phyloP scores from a whole-genome alignment of 2,329 filamentous ascomycete genomes.

The Exophiala alcalophila region DNA sequence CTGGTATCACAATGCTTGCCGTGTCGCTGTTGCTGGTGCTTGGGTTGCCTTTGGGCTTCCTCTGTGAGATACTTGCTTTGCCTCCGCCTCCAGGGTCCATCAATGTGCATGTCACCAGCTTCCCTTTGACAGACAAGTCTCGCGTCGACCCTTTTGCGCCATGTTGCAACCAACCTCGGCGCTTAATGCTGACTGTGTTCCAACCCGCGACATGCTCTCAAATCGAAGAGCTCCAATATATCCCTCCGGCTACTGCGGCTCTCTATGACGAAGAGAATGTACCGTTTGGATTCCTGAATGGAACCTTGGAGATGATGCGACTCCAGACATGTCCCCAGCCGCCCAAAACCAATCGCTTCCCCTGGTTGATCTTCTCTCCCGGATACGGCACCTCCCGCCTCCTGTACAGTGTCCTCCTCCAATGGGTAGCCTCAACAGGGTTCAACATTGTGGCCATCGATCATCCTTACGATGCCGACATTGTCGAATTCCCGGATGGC shows the following conservation, averaged over 20 bases:
- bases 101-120: constrained; percentile 11
- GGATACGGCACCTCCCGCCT: constrained; percentile 33
- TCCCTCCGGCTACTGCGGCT: constrained; percentile 34
- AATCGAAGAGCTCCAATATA: constrained; percentile 26
- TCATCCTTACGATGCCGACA: constrained; percentile 27
- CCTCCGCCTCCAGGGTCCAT: constrained; percentile 9
- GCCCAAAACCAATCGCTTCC: constrained; percentile 24
- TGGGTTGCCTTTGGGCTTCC: no score
- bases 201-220: constrained; percentile 14
- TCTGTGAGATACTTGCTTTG: constrained; percentile 4
- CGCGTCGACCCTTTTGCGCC: constrained; percentile 14
- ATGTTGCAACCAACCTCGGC: constrained; percentile 14
- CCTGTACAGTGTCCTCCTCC: constrained; percentile 34
- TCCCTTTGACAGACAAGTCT: constrained; percentile 14
- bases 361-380: constrained; percentile 37
- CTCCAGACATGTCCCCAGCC: constrained; percentile 8
- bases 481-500: constrained; percentile 31
- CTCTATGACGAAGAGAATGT: constrained; percentile 29
- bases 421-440: constrained; percentile 36
- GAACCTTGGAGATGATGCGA: constrained; percentile 31
- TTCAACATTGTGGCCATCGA: constrained; percentile 36
- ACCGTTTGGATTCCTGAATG: constrained; percentile 27
- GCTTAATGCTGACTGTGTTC: constrained; percentile 16
- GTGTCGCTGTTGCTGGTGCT: no score
- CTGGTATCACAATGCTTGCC: no score